Percentiles rank a stretch among this genome's conserved stretches.
These are phyloP conservation scores for Pichia manshurica DNA, from an alignment of 805 yeast genomes.

Conservation along the genomic window DNA sequence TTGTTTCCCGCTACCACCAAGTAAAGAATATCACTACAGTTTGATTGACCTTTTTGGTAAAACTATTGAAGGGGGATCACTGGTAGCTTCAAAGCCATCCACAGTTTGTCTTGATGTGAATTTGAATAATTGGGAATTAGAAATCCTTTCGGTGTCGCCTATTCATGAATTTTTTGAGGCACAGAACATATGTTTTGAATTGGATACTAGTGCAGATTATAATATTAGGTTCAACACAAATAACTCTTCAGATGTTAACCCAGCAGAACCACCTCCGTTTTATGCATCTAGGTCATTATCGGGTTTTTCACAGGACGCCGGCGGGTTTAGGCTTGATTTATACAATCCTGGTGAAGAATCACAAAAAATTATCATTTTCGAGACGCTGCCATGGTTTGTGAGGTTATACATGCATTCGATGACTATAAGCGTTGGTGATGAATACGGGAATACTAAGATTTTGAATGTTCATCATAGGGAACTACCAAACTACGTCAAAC, in stretches of 20 bases:
- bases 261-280: slow-evolving; percentile 51
- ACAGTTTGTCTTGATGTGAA: slow-evolving; percentile 39
- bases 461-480: slow-evolving; percentile 22
- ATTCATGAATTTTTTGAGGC: slow-evolving; percentile 1
- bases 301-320: slow-evolving; percentile 86
- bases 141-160: slow-evolving; percentile 11
- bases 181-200: slow-evolving; percentile 20
- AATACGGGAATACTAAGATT: slow-evolving; percentile 10
- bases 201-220: slow-evolving; percentile 22
- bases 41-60: slow-evolving; percentile 68
- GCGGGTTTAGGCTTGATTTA: slow-evolving; percentile 78
- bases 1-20: slow-evolving; percentile 73
- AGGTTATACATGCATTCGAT: slow-evolving; percentile 74
- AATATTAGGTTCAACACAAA: slow-evolving; percentile 39
- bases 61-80: slow-evolving; percentile 56
- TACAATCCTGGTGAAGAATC: slow-evolving; percentile 53
- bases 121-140: slow-evolving; percentile 40
- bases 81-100: slow-evolving; percentile 42
- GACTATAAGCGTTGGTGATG: slow-evolving; percentile 29
- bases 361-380: slow-evolving; percentile 58
- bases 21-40: slow-evolving; percentile 41
- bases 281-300: slow-evolving; percentile 79
- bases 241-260: slow-evolving; percentile 39
- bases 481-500: slow-evolving; percentile 37
- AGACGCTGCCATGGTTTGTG: slow-evolving; percentile 91